These are phyloP conservation scores for Arabidopsis suecica DNA, from an alignment of 345 rosid genomes.

Conservation along the genomic window DNA sequence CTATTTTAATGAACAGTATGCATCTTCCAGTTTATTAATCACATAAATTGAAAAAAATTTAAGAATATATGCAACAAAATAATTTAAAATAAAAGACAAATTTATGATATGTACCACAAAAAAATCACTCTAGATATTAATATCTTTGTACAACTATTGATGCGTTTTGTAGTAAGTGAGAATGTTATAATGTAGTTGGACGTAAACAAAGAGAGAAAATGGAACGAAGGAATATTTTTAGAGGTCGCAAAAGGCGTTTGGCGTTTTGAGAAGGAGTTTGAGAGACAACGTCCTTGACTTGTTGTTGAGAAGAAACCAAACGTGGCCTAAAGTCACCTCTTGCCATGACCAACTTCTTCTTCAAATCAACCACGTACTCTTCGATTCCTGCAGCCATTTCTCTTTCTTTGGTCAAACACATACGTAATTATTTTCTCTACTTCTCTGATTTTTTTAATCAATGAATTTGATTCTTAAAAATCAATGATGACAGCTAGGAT, in stretches of 20 bases:
- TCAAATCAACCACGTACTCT: slow-evolving; percentile 43
- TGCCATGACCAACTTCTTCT: slow-evolving; percentile 42
- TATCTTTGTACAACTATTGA: not conserved
- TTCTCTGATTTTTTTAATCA: not conserved
- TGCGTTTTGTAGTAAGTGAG: not conserved
- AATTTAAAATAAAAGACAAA: not conserved
- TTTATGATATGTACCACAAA: not conserved
- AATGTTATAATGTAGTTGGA: slow-evolving; percentile 16
- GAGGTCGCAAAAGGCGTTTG: slow-evolving; percentile 28
- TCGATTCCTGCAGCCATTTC: slow-evolving; percentile 34
- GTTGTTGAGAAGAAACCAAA: slow-evolving; percentile 15
- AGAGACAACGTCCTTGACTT: slow-evolving; percentile 25
- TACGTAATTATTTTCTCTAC: not conserved
- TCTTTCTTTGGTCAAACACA: slow-evolving; percentile 22
- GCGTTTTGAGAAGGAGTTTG: slow-evolving; percentile 27
- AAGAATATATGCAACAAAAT: not conserved
- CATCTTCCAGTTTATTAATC: no score
- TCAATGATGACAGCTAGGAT: slow-evolving; percentile 4
- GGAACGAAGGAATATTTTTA: slow-evolving; percentile 19
- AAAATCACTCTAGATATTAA: not conserved
- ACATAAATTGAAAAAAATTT: no score
- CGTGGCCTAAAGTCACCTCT: slow-evolving; percentile 41
- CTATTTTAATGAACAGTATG: no score
- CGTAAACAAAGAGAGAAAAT: slow-evolving; percentile 22
- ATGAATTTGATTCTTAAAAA: not conserved